Percentiles rank a stretch among this genome's conserved stretches.
These are phyloP conservation scores for Marchantia polymorpha DNA, from an alignment of 225 moss, liverwort and hornwort species.

Conservation along the genomic window DNA sequence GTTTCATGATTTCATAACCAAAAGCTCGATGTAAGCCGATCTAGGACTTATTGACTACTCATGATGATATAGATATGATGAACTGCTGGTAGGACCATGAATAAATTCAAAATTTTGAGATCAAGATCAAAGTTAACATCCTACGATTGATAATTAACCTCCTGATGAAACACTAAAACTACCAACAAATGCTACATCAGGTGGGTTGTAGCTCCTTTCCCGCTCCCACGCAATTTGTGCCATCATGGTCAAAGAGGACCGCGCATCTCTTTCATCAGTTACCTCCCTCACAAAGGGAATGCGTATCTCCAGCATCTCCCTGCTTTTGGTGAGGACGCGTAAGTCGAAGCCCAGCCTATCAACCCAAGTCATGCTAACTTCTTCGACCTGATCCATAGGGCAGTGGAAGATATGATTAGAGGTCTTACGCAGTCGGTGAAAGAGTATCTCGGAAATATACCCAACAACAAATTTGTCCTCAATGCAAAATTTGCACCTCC, in stretches of 20 bases:
- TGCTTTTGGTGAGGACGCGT: conserved; percentile 68
- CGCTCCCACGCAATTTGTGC: conserved; percentile 94
- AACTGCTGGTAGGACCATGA: no score
- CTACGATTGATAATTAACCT: background rate
- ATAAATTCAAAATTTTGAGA: no score
- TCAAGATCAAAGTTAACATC: no score
- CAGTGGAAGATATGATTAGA: background rate
- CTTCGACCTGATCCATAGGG: conserved; percentile 56
- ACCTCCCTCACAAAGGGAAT: conserved; percentile 85
- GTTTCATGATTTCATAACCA: no score
- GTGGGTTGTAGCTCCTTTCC: conserved; percentile 61
- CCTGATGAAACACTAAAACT: conserved; percentile 31
- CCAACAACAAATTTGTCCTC: background rate
- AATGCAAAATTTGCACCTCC: no score
- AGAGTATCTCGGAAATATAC: background rate
- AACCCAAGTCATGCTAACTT: conserved; percentile 98
- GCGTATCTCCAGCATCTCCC: conserved; percentile 75
- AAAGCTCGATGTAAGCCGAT: no score
- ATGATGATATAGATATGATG: no score
- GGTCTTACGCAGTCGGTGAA: background rate
- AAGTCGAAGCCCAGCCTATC: conserved; percentile 89
- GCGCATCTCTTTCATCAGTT: conserved; percentile 82
- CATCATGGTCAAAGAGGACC: conserved; percentile 89
- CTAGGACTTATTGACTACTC: no score
- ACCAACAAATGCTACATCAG: conserved; percentile 50